Conservation (phyloP, 345 rosid species). For the Sonneratia alba region DNA sequence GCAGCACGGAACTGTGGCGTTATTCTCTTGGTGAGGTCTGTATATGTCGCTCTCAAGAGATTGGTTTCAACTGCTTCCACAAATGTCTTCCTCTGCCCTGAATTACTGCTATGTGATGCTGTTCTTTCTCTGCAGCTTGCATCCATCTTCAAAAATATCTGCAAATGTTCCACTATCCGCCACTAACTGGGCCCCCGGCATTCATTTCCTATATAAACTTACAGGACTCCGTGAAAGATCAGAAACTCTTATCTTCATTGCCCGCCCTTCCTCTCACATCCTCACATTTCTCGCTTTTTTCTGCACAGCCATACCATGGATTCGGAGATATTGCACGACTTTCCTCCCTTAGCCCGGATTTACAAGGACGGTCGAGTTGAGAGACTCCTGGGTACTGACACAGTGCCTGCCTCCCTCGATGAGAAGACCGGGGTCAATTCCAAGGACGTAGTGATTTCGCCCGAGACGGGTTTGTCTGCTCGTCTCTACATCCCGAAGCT, state of each 20-base stretch:
- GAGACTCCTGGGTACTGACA: slow-evolving; percentile 22
- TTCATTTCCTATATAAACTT: background rate
- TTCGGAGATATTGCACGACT: slow-evolving; percentile 24
- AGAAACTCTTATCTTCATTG: background rate
- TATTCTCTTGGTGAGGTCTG: background rate
- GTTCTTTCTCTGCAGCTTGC: too few relatives aligned
- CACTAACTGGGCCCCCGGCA: background rate
- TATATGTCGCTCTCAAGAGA: background rate
- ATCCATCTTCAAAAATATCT: too few relatives aligned
- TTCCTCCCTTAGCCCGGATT: slow-evolving; percentile 19
- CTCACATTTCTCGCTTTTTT: background rate
- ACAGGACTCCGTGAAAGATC: background rate
- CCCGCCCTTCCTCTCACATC: background rate
- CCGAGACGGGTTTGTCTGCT: slow-evolving; percentile 11
- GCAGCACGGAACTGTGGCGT: background rate
- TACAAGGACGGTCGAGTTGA: slow-evolving; percentile 52
- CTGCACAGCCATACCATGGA: background rate
- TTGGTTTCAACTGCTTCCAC: background rate
- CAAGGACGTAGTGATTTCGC: slow-evolving; percentile 29
- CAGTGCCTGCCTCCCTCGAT: slow-evolving; percentile 30
- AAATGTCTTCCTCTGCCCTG: background rate
- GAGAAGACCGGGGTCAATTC: slow-evolving; percentile 32
- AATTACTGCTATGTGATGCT: background rate
- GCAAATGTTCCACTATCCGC: background rate
- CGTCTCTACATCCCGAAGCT: slow-evolving; percentile 29